These are phyloP conservation scores for Penicillium polonicum DNA, from an alignment of 2,329 filamentous ascomycete genomes.

Conservation along the genomic window DNA sequence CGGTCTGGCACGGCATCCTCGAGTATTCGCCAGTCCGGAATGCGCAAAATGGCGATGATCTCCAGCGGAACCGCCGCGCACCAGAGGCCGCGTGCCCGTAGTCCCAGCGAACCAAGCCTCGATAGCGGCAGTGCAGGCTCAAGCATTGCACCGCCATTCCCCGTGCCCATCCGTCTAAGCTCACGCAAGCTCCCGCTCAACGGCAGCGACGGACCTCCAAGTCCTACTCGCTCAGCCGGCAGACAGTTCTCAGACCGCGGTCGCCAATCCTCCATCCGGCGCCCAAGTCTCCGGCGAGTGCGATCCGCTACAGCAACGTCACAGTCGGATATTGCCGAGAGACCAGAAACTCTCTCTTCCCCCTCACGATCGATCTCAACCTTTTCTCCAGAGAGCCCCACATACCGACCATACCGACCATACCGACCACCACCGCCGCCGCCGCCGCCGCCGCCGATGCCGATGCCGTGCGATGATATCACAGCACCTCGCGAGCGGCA, in stretches of 20 bases:
- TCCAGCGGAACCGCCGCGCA: conserved; percentile 74
- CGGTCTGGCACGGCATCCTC: conserved; percentile 43
- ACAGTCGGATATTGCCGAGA: conserved; percentile 49
- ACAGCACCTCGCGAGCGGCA: conserved; percentile 49
- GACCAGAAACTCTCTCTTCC: conserved; percentile 49
- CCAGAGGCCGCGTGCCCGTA: conserved; percentile 58
- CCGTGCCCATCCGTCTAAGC: conserved; percentile 84
- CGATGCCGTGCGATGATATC: conserved; percentile 70
- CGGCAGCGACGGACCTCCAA: conserved; percentile 73
- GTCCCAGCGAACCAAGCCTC: conserved; percentile 46
- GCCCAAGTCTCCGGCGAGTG: conserved; percentile 71
- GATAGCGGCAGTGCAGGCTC: conserved; percentile 40
- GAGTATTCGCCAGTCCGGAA: conserved; percentile 55
- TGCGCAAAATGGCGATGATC: conserved; percentile 77
- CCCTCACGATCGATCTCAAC: conserved; percentile 64
- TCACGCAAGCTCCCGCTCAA: conserved; percentile 71
- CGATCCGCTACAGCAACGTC: conserved; percentile 77
- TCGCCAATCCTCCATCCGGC: conserved; percentile 54
- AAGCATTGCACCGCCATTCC: conserved; percentile 70
- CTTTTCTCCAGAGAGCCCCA: conserved; percentile 66
- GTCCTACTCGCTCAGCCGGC: conserved; percentile 65
- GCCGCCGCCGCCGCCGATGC: conserved; percentile 55
- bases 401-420: conserved; percentile 30
- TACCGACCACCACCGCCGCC: conserved; percentile 47
- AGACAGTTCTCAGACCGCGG: conserved; percentile 57